Conservation (phyloP, 352 stramenopile genomes). For the Phytopythium oedochilum region DNA sequence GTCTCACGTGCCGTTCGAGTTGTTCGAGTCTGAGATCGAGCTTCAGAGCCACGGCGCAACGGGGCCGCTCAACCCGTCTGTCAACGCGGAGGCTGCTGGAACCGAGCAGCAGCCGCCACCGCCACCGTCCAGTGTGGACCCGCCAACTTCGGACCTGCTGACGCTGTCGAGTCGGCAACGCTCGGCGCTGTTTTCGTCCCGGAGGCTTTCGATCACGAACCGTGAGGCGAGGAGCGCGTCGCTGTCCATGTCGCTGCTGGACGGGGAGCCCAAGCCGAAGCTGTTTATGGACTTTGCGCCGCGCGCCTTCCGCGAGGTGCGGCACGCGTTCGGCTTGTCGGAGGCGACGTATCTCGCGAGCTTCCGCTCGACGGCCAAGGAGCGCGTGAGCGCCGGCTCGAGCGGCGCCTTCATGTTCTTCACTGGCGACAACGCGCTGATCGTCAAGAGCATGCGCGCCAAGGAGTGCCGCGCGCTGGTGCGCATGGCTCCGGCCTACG, state of each 20-base stretch:
- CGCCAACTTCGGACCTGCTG: slow-evolving; percentile 6
- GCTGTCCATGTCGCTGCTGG: slow-evolving; percentile 2
- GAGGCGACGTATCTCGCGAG: slow-evolving; percentile 68
- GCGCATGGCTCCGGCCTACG: slow-evolving; percentile 66
- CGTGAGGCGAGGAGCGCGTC: slow-evolving; percentile 1
- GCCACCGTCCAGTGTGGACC: neutral
- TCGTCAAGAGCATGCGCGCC: slow-evolving; percentile 78
- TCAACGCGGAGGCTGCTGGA: neutral
- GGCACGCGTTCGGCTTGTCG: slow-evolving; percentile 52
- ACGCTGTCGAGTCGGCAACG: slow-evolving; percentile 18
- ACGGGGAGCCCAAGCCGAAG: slow-evolving; percentile 39
- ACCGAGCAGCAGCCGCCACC: neutral
- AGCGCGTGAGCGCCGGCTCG: slow-evolving; percentile 72
- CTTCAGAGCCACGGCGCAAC: slow-evolving; percentile 43
- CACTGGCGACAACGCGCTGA: slow-evolving; percentile 62
- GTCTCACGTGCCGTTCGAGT: slow-evolving; percentile 67
- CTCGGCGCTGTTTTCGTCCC: slow-evolving; percentile 36
- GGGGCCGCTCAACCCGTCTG: too few species aligned
- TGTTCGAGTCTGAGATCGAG: slow-evolving; percentile 76
- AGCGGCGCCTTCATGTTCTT: slow-evolving; percentile 84
- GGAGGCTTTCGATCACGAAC: slow-evolving; percentile 37
- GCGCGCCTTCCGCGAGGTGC: slow-evolving; percentile 57
- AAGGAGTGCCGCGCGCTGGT: slow-evolving; percentile 73
- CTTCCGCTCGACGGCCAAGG: slow-evolving; percentile 72
- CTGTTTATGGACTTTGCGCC: slow-evolving; percentile 77